phyloP scores from a whole-genome alignment of 139 green algal genomes.

The Chlorella sp. region DNA sequence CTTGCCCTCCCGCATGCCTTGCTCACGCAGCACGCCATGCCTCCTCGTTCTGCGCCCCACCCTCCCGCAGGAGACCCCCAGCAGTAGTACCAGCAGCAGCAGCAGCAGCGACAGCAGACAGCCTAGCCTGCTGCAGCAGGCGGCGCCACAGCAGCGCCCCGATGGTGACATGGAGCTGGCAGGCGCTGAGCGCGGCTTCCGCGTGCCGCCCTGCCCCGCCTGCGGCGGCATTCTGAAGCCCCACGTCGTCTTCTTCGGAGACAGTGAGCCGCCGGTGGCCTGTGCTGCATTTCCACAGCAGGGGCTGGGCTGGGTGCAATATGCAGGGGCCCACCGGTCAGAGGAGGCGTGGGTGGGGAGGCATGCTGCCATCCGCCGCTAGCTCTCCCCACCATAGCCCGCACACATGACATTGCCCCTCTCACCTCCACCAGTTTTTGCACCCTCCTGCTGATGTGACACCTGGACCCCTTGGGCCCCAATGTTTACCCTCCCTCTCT shows the following conservation, averaged over 20 bases:
- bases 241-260: slow-evolving; percentile 90
- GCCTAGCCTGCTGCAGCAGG: not conserved
- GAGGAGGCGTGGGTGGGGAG: not conserved
- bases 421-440: no score
- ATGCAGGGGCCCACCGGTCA: not conserved
- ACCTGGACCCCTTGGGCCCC: no score
- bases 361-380: not conserved
- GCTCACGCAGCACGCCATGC: not conserved
- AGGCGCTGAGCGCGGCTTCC: slow-evolving; percentile 63
- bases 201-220: slow-evolving; percentile 68
- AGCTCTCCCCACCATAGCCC: no score
- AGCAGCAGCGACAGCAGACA: not conserved
- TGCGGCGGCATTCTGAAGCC: slow-evolving; percentile 88
- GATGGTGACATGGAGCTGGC: slow-evolving; percentile 88
- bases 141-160: slow-evolving; percentile 50
- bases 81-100: slow-evolving; percentile 16
- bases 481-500: not conserved
- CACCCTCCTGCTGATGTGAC: no score
- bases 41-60: not conserved
- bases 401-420: no score
- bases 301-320: no score
- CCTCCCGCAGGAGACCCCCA: not conserved
- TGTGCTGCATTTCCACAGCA: not conserved
- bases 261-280: slow-evolving; percentile 27
- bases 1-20: no score